Conservation (phyloP, 176 grass and related monocot genomes). For the Elymus sibiricus region DNA sequence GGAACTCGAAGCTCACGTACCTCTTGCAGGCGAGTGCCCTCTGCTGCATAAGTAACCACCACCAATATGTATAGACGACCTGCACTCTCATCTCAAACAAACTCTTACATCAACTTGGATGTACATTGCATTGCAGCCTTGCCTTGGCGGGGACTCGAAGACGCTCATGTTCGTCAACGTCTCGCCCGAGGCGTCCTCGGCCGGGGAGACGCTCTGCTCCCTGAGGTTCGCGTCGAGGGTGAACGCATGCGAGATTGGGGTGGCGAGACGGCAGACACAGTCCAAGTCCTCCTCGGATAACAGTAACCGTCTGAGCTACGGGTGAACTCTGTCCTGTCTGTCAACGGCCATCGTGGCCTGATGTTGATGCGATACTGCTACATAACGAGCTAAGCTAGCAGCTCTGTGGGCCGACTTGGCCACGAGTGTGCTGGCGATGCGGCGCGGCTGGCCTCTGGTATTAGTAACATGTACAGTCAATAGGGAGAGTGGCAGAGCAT, state of each 20-base stretch:
- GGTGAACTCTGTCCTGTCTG: constrained; percentile 1
- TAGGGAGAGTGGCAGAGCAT: constrained; percentile 10
- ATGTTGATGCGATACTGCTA: neutral
- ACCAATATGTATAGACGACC: neutral
- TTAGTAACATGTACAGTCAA: constrained; percentile 46
- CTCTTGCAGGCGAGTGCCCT: constrained; percentile 64
- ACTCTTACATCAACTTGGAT: neutral
- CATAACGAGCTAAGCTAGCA: neutral
- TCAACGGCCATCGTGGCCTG: neutral
- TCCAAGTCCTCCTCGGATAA: constrained; percentile 28
- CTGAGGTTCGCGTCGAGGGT: constrained; percentile 89
- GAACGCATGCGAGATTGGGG: constrained; percentile 83
- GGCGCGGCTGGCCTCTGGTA: constrained; percentile 5
- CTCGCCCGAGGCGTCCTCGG: constrained; percentile 65
- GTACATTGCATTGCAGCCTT: constrained; percentile 51
- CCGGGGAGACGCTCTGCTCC: constrained; percentile 68
- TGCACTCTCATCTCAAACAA: neutral
- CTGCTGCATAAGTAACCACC: neutral
- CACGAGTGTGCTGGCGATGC: neutral
- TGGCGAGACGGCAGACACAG: constrained; percentile 73
- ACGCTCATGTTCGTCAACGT: constrained; percentile 97
- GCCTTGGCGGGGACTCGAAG: constrained; percentile 92
- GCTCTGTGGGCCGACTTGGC: neutral
- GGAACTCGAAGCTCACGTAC: constrained; percentile 96
- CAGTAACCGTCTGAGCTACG: constrained; percentile 33